These are phyloP conservation scores for Stenocarpella maydis DNA, from an alignment of 2,329 filamentous ascomycete genomes.

Conservation along the genomic window DNA sequence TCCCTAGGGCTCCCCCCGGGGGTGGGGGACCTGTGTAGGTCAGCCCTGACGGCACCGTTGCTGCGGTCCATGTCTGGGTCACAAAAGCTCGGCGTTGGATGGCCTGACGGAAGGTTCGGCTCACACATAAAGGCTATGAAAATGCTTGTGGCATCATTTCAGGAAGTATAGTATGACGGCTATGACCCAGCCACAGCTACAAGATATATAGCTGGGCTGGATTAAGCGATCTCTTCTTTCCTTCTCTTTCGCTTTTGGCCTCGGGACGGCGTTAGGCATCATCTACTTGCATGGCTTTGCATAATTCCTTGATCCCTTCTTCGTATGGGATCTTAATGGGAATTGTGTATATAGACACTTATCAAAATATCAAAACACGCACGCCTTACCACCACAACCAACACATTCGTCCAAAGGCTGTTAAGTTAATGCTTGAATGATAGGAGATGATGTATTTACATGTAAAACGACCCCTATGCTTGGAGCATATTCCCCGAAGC, in stretches of 20 bases:
- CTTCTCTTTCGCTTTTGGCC: neutral
- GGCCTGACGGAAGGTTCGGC: too few relatives aligned
- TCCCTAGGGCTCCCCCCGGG: conserved; percentile 52
- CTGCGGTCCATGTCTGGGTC: neutral
- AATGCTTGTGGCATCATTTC: neutral
- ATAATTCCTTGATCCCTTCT: conserved; percentile 11
- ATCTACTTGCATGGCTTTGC: conserved; percentile 17
- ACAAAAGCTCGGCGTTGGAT: too few relatives aligned
- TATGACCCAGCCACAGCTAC: conserved; percentile 3
- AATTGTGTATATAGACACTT: conserved; percentile 14
- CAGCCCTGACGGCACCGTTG: neutral
- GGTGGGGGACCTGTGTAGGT: too few relatives aligned
- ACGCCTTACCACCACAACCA: neutral
- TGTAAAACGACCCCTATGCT: neutral
- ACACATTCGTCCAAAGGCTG: neutral
- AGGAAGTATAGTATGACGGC: neutral
- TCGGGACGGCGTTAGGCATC: conserved; percentile 15
- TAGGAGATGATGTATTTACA: neutral
- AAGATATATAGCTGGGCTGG: neutral
- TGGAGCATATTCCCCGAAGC: neutral
- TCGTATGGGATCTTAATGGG: neutral
- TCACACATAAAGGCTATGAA: neutral
- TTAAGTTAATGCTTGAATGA: neutral
- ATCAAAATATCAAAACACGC: neutral
- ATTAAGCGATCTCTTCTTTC: neutral